These are phyloP conservation scores for Albophoma yamanashiensis DNA, from an alignment of 2,329 filamentous ascomycete genomes.

Conservation along the genomic window DNA sequence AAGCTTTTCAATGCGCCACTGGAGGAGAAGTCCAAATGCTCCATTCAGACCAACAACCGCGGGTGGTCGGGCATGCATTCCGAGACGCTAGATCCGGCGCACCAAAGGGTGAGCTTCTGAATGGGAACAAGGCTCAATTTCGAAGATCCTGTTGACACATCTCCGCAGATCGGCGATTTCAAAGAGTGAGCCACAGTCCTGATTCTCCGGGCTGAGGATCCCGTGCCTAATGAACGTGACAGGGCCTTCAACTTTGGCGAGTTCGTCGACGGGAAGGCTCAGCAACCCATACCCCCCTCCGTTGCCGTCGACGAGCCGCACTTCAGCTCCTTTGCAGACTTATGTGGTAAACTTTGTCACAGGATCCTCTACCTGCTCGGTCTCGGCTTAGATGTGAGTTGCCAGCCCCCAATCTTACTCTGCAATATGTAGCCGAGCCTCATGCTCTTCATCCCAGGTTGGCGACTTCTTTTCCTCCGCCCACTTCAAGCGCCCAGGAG, in stretches of 20 bases:
- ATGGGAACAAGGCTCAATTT: no score
- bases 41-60: constrained; percentile 70
- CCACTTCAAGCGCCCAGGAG: constrained; percentile 31
- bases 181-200: constrained; percentile 55
- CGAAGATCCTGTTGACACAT: background rate
- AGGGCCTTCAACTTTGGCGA: constrained; percentile 90
- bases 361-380: constrained; percentile 69
- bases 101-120: constrained; percentile 52
- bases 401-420: background rate
- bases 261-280: constrained; percentile 56
- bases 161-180: constrained; percentile 60
- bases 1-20: constrained; percentile 60
- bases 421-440: background rate
- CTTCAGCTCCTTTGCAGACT: constrained; percentile 54
- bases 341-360: constrained; percentile 63
- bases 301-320: constrained; percentile 49
- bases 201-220: background rate
- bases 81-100: constrained; percentile 77
- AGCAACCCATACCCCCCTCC: constrained; percentile 64
- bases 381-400: constrained; percentile 55
- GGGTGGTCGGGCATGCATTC: constrained; percentile 85
- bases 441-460: constrained; percentile 18
- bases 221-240: background rate
- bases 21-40: constrained; percentile 63
- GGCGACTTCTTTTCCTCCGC: constrained; percentile 43